Base-by-base conservation (phyloP, 805 yeast genomes). In the Suhomyces sp. region DNA sequence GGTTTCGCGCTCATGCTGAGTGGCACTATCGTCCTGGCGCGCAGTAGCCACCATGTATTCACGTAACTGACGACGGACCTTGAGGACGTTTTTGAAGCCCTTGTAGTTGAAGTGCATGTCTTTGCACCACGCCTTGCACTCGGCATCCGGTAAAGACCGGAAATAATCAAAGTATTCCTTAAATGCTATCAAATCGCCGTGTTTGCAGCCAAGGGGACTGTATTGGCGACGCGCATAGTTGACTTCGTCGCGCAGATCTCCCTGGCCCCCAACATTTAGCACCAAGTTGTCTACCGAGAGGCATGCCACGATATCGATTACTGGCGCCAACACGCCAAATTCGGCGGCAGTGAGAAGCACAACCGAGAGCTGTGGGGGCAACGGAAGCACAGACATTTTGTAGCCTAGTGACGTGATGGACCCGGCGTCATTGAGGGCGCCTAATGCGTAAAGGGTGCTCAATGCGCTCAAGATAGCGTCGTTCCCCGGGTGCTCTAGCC, bases 401-500 rank as follows among this genome's bases (percentile, higher is more conserved):
- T 78, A 74, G n/a, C 99, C 99, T 35, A 89, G 70, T 1, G 76
- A 70, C 0, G 98, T 93, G 56, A 94, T 84, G 26, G 80, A 73
- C 1, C 98, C 98, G 1, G 69, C 60, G 58, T 86, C 87, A 65
- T 89, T 83, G 42, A 94, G 72, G 0, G 99, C 98, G 6, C 85
- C 85, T 44, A 94, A 73, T 8, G 90, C 78, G 63, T 86, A 89
- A 47, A 94, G 77, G 51, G 92, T 88, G 53, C 84, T 83, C 51
- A 94, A 75, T 0, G 97, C 96, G 48, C 90, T 74, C 13, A 86
- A 66, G 29, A 94, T 75, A 0, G 97, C 80, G 7, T 85, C 88
- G 57, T 82, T 79, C 3, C 94, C 92, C 0, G 99, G 99, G 58
- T 87, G 81, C 65, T 93, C 96, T 44, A 94, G 76, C 98, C 99